Base-by-base conservation (phyloP, 2,329 filamentous ascomycete species). In the Colletotrichum sp. region DNA sequence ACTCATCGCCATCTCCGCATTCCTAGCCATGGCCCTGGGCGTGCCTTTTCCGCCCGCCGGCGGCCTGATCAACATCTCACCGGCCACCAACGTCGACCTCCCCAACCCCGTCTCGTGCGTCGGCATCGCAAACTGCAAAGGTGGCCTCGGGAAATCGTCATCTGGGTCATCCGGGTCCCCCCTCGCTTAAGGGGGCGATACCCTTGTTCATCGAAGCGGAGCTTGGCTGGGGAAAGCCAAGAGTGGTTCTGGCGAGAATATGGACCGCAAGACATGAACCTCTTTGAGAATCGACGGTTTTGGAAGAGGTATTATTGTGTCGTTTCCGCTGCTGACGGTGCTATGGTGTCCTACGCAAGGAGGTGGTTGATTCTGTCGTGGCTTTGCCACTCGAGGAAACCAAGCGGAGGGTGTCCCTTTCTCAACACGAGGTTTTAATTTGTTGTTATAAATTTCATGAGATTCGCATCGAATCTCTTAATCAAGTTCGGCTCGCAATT, bases 51-150 rank as follows among this genome's bases (percentile, higher is more conserved):
- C 16, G 22, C 32, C n/a, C 0, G 7, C 44, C 9, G 34, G 29
- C n/a, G 57, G 57, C 57, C 27, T 61, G 0, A 61, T 71, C 49
- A 61, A 72, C 34, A 12, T 66, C 8, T 61, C 49, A 4, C 49
- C 44, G n/a, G 44, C 19, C 44, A 8, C 72, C 49, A 22, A 30
- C 7, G 8, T 75, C 68, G 8, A 61, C 29, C 7, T 25, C 8
- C 44, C 27, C 8, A 27, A 57, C 15, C 30, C 44, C 2, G 2
- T 55, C 59, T 55, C 44, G 6, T 65, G 67, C n/a, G 11, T 75
- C 22, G 25, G 67, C 16, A 34, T 59, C 13, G 65, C 29, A 12
- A 52, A 52, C 6, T 22, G 44, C 44, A 52, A 52, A 3, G n/a
- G n/a, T 8, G 44, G n/a, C 44, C 44, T 13, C 11, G n/a, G 44